Base-by-base conservation (phyloP, 140 eudicot genomes). In the Anethum foeniculum region DNA sequence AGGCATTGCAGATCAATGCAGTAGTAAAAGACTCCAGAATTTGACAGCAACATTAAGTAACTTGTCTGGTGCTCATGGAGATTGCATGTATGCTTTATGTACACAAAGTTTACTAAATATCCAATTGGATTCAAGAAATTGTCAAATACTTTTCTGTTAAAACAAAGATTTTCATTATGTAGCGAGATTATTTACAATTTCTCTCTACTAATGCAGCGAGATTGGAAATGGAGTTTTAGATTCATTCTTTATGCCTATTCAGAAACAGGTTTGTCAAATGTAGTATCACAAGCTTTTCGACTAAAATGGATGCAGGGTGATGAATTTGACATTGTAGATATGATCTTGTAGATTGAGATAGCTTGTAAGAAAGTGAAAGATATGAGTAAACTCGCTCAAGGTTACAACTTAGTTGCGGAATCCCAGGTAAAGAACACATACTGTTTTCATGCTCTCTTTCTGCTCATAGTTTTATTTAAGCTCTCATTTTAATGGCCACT, bases 321-420 rank as follows among this genome's bases (percentile, higher is more conserved):
- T 68, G 77, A 43, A 67, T 67, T 62, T 62, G 69, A 25, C 69
- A n/a, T 10, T 11, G 69, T n/a, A 60, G 11, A 60, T 67, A 6
- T 28, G 73, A 28, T 21, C 13, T 36, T 92, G 88, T 72, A 92
- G 98, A 82, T 89, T 75, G 85, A 84, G 46, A 84, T 88, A 75
- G 98, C 97, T 48, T 94, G 98, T 82, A 90, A 89, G 68, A 94
- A 89, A 96, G 98, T 94, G 90, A 94, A 94, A 86, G 79, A 48
- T 54, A 94, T 92, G 90, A 87, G 89, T 74, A 93, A 94, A 87
- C 98, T 94, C 65, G 85, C 86, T 16, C 85, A 88, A 52, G 98
- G 98, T 68, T 92, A 90, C 88, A 92, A 90, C 91, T 88, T 94
- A 77, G 88, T 94, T 79, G 97, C 96, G 30, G 93, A 92, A 56